Evolutionary conservation across 2,329 filamentous ascomycete genomes (phyloP).

Genomic region (Sporothrix inflata): DNA sequence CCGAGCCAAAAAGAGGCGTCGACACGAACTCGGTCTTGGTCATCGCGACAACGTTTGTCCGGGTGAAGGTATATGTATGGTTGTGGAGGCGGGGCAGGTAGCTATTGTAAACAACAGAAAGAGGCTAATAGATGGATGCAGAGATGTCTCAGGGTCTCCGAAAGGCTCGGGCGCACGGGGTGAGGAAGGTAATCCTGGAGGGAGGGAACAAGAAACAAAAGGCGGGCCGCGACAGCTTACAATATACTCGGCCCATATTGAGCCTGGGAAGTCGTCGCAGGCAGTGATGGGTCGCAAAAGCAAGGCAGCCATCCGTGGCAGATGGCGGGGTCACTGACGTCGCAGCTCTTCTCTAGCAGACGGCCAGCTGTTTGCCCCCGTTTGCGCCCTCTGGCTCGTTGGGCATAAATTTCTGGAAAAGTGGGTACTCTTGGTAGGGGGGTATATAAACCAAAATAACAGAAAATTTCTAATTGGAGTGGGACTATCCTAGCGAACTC

Average conservation of each 20-base stretch:
- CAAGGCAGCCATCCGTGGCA: background rate
- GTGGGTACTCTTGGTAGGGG: constrained; percentile 23
- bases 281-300: background rate
- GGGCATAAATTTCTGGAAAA: constrained; percentile 28
- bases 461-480: constrained; percentile 33
- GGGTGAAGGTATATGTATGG: background rate
- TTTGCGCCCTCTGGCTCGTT: too few species aligned
- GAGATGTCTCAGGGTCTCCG: background rate
- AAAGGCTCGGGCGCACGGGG: background rate
- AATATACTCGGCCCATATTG: background rate
- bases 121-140: background rate
- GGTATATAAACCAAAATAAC: constrained; percentile 31
- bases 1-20: constrained; percentile 72
- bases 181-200: too few species aligned
- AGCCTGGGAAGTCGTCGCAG: background rate
- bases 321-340: constrained; percentile 23
- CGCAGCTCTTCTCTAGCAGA: background rate
- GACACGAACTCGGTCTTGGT: constrained; percentile 51
- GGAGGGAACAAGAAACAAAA: background rate
- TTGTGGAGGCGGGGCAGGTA: too few species aligned
- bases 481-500: constrained; percentile 38
- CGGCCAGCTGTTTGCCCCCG: background rate
- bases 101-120: background rate
- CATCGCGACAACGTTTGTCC: constrained; percentile 43
- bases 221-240: background rate